phyloP scores from a whole-genome alignment of 2,329 filamentous ascomycete species.

The Stylonectria norvegica region DNA sequence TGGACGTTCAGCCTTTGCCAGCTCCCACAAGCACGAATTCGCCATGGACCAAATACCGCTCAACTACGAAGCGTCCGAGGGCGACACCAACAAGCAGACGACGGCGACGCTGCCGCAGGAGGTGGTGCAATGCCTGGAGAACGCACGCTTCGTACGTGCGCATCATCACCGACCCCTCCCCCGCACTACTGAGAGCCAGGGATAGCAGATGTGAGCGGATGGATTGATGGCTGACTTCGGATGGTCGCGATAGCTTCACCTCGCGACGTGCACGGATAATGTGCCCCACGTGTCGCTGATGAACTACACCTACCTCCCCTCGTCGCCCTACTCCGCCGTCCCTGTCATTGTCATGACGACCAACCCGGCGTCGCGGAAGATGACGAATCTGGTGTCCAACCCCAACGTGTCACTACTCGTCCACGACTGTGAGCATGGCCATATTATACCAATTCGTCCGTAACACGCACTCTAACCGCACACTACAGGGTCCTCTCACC shows the following conservation, averaged over 20 bases:
- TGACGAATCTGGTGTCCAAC: conserved; percentile 76
- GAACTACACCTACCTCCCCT: conserved; percentile 97
- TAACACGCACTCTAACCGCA: too few relatives aligned
- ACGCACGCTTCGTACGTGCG: conserved; percentile 88
- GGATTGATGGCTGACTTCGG: conserved; percentile 5
- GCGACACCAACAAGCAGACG: conserved; percentile 66
- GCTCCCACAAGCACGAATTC: conserved; percentile 5
- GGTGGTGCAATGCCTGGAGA: conserved; percentile 87
- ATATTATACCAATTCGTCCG: too few relatives aligned
- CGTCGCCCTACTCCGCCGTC: conserved; percentile 62
- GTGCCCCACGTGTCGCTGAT: conserved; percentile 91
- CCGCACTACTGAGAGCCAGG: too few relatives aligned
- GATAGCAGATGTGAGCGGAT: conserved; percentile 5
- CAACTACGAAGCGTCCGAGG: conserved; percentile 71
- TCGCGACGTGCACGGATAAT: conserved; percentile 83
- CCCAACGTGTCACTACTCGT: conserved; percentile 90
- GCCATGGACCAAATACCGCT: conserved; percentile 64
- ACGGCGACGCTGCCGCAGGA: conserved; percentile 73
- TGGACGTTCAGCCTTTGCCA: conserved; percentile 9
- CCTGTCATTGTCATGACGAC: conserved; percentile 96
- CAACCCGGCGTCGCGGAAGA: conserved; percentile 74
- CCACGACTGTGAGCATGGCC: conserved; percentile 75
- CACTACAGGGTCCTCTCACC: conserved; percentile 73
- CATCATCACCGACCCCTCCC: conserved; percentile 14
- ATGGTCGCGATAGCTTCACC: conserved; percentile 67